Conservation (phyloP, 2,329 filamentous ascomycete species). For the Cyanodermella asteris region DNA sequence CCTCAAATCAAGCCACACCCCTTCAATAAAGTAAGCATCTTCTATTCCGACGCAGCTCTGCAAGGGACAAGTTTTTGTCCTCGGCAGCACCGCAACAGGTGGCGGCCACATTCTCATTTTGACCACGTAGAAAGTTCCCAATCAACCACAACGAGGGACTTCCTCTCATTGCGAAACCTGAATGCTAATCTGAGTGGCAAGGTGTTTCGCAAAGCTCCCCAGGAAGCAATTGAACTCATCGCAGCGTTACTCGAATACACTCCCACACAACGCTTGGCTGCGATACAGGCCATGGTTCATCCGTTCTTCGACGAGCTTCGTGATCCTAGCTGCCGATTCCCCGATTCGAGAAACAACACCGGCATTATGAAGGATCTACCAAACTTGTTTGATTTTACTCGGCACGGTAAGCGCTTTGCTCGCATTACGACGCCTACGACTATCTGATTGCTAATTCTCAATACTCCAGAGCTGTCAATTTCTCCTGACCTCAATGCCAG, state of each 20-base stretch:
- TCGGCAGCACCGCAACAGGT: too few relatives aligned
- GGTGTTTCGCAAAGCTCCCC: slow-evolving; percentile 92
- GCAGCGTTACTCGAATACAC: slow-evolving; percentile 90
- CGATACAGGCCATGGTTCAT: slow-evolving; percentile 92
- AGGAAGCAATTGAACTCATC: slow-evolving; percentile 84
- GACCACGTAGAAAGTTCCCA: too few relatives aligned
- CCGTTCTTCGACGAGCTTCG: slow-evolving; percentile 96
- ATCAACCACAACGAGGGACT: too few relatives aligned
- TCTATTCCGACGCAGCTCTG: too few relatives aligned
- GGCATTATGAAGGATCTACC: slow-evolving; percentile 65
- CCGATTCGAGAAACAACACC: slow-evolving; percentile 78
- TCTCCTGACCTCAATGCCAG: slow-evolving; percentile 67
- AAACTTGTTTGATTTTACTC: slow-evolving; percentile 76
- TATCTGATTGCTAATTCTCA: slow-evolving; percentile 8
- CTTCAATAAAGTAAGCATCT: slow-evolving; percentile 56
- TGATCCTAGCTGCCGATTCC: slow-evolving; percentile 73
- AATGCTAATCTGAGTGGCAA: slow-evolving; percentile 17
- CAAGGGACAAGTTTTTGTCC: neutral
- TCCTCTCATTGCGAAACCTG: slow-evolving; percentile 6
- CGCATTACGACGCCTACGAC: neutral
- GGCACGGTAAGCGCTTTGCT: slow-evolving; percentile 50
- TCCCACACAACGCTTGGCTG: slow-evolving; percentile 78
- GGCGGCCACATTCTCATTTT: too few relatives aligned
- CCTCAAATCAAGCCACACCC: slow-evolving; percentile 98
- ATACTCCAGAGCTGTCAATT: slow-evolving; percentile 69